These are phyloP conservation scores for Paracamarosporium sp. DNA, from an alignment of 2,329 filamentous ascomycete species.

Conservation along the genomic window DNA sequence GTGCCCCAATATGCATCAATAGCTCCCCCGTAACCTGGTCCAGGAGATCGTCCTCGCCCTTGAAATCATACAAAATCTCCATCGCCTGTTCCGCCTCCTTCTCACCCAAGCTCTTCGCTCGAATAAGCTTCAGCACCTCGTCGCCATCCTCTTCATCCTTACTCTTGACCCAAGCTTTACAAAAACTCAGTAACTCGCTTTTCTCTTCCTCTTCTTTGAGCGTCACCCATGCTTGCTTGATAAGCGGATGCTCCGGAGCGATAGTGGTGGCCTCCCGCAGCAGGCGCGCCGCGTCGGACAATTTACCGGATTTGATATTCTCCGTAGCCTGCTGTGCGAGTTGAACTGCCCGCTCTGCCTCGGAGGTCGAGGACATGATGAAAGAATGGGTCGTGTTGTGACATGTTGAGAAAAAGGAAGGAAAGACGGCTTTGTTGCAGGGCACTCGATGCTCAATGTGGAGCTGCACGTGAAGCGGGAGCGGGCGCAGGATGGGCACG, in stretches of 20 bases:
- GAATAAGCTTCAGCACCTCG: slow-evolving; percentile 41
- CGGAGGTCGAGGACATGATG: slow-evolving; percentile 35
- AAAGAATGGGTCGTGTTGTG: slow-evolving; percentile 12
- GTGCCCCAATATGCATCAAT: slow-evolving; percentile 44
- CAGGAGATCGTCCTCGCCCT: slow-evolving; percentile 49
- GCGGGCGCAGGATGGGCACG: not conserved
- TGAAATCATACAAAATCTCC: slow-evolving; percentile 50
- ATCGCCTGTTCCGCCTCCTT: slow-evolving; percentile 50
- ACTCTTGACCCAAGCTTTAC: slow-evolving; percentile 43
- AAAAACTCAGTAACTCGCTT: slow-evolving; percentile 41
- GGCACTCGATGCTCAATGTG: slow-evolving; percentile 19
- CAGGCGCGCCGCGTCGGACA: slow-evolving; percentile 49
- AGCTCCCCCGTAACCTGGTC: slow-evolving; percentile 50
- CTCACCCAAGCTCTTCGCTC: slow-evolving; percentile 38
- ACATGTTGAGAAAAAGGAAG: slow-evolving; percentile 22
- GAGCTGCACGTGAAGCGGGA: not conserved
- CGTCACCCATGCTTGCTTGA: slow-evolving; percentile 50
- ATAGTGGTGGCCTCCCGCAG: slow-evolving; percentile 54
- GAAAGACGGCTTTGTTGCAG: slow-evolving; percentile 18
- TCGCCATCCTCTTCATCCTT: slow-evolving; percentile 50
- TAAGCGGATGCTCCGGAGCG: slow-evolving; percentile 47
- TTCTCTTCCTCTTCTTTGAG: slow-evolving; percentile 48
- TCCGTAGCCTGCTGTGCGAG: slow-evolving; percentile 38
- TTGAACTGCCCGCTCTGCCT: slow-evolving; percentile 37
- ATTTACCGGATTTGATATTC: slow-evolving; percentile 37